Evolutionary conservation across 169 alveolate species (phyloP).

Genomic region (Eimeria sp.): DNA sequence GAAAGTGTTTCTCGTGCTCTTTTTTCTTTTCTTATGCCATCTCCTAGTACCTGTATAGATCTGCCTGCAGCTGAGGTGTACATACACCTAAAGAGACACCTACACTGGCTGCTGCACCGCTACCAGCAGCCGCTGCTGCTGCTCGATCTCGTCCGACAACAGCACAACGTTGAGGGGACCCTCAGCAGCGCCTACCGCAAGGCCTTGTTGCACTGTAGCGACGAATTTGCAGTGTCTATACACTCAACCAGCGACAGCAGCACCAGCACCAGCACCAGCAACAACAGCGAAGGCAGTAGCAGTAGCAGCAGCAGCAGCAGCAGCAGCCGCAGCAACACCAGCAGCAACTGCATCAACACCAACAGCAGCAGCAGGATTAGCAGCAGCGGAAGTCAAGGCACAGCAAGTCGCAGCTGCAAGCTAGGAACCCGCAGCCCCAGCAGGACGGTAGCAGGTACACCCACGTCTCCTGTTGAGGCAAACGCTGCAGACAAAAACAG

Average conservation of each 20-base stretch:
- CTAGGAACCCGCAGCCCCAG: not conserved
- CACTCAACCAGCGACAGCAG: conserved; percentile 7
- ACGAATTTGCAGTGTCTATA: conserved; percentile 46
- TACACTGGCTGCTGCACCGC: conserved; percentile 44
- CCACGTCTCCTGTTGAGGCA: not conserved
- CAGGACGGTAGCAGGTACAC: not conserved
- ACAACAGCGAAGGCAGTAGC: not conserved
- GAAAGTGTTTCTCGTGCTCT: conserved; percentile 64
- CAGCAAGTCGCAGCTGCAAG: not conserved
- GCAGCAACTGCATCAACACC: not conserved
- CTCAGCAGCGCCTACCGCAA: conserved; percentile 47
- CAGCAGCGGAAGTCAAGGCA: not conserved
- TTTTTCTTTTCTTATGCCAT: conserved; percentile 20
- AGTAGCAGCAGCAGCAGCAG: not conserved
- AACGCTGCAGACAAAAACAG: conserved; percentile 7
- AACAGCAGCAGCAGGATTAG: conserved; percentile 15
- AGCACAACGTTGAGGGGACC: conserved; percentile 55
- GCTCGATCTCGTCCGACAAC: conserved; percentile 72
- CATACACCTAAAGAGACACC: conserved; percentile 53
- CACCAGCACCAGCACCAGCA: conserved; percentile 31
- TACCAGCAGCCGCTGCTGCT: conserved; percentile 75
- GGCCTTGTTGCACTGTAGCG: conserved; percentile 28
- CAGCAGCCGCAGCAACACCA: not conserved
- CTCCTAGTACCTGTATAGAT: conserved; percentile 16
- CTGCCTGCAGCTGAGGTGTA: conserved; percentile 61